Evolutionary conservation across 1,284 basidiomycete species (phyloP).

Genomic region (Puccinia polysora): DNA sequence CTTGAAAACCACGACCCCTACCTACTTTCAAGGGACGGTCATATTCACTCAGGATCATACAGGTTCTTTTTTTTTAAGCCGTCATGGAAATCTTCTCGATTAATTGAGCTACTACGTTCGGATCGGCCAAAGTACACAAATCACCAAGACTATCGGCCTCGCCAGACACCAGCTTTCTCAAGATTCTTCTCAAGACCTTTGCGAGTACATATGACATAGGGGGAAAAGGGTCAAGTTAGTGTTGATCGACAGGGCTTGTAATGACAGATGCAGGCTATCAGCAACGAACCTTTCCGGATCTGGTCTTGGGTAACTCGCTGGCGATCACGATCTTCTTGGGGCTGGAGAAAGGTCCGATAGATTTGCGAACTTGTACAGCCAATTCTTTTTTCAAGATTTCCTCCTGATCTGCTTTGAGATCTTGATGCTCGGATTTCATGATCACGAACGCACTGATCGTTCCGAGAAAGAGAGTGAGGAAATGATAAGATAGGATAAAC

Average conservation of each 20-base stretch:
- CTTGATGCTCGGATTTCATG: constrained; percentile 57
- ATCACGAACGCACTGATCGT: constrained; percentile 55
- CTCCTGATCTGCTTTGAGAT: constrained; percentile 61
- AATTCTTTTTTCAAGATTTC: constrained; percentile 76
- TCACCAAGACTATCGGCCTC: constrained; percentile 87
- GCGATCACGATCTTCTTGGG: constrained; percentile 89
- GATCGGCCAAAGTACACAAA: constrained; percentile 79
- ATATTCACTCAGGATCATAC: no score
- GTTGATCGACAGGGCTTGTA: background rate
- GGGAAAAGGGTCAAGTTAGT: background rate
- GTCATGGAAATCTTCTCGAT: constrained; percentile 16
- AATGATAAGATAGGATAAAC: constrained; percentile 44
- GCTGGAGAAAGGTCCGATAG: constrained; percentile 89
- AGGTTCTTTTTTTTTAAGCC: no score
- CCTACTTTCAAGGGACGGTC: no score
- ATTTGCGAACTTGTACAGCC: constrained; percentile 87
- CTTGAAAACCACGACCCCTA: no score
- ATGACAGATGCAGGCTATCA: background rate
- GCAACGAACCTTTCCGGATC: constrained; percentile 86
- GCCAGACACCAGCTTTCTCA: constrained; percentile 90
- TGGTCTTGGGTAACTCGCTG: constrained; percentile 85
- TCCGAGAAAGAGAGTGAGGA: constrained; percentile 44
- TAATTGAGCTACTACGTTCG: constrained; percentile 50
- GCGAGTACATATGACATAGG: background rate
- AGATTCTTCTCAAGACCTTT: constrained; percentile 86